Conservation (phyloP, 2,329 filamentous ascomycete genomes). For the Aspergillus tamarii region DNA sequence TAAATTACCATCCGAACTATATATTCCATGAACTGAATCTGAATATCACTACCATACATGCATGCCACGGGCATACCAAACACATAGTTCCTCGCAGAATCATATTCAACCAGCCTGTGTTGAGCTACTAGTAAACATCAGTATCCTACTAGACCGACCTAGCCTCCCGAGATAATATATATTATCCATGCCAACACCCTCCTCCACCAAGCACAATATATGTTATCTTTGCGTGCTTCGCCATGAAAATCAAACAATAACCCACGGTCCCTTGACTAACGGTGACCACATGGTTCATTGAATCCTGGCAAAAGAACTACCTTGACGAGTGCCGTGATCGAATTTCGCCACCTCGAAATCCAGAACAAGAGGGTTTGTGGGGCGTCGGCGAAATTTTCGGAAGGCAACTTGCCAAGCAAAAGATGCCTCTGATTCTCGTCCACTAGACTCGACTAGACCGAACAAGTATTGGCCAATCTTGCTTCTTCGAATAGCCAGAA, state of each 20-base stretch:
- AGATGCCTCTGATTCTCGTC: background rate
- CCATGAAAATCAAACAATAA: background rate
- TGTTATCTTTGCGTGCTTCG: background rate
- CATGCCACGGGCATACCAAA: too few species aligned
- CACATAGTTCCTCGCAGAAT: too few species aligned
- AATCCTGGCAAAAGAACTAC: background rate
- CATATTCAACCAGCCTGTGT: too few species aligned
- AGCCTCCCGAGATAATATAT: background rate
- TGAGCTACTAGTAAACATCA: too few species aligned
- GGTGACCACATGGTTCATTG: background rate
- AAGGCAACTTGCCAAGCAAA: background rate
- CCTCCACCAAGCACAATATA: background rate
- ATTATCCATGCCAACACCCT: background rate
- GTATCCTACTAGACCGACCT: background rate
- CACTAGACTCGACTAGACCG: background rate
- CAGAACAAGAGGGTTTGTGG: background rate
- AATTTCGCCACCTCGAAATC: background rate
- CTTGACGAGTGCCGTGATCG: background rate
- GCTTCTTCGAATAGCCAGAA: background rate
- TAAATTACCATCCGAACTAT: too few species aligned
- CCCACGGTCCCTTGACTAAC: background rate
- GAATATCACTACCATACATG: too few species aligned
- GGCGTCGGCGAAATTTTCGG: constrained; percentile 2
- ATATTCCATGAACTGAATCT: too few species aligned
- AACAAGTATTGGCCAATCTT: background rate